A percentile compares a stretch with the other conserved stretches of the same genome.
Evolutionary conservation across 2,329 filamentous ascomycete genomes (phyloP).

Genomic region (Epichloe coenophiala): DNA sequence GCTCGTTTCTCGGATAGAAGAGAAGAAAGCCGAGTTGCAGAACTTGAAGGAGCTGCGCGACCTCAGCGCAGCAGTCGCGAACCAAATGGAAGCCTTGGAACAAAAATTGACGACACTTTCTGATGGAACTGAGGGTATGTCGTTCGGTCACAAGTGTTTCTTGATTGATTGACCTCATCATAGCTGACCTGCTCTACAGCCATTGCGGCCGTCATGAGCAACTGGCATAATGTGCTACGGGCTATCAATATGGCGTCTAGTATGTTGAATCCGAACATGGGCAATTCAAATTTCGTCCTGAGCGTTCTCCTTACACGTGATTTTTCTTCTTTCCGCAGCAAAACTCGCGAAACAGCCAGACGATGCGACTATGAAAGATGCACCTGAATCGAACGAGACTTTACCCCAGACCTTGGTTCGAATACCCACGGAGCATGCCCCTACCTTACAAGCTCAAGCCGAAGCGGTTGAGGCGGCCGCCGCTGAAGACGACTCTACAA

Average conservation of each 20-base stretch:
- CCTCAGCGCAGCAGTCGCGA: conserved; percentile 63
- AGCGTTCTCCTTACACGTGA: conserved; percentile 5
- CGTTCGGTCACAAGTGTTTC: not conserved
- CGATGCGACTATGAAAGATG: conserved; percentile 18
- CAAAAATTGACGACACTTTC: conserved; percentile 65
- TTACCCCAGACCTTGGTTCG: conserved; percentile 73
- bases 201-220: conserved; percentile 71
- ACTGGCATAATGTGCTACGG: conserved; percentile 77
- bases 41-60: conserved; percentile 66
- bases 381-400: conserved; percentile 27
- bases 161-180: not conserved
- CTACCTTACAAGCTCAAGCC: conserved; percentile 46
- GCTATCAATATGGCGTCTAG: conserved; percentile 79
- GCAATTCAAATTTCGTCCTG: too few species aligned
- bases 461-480: conserved; percentile 34
- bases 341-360: conserved; percentile 53
- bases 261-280: conserved; percentile 25
- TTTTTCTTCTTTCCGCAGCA: conserved; percentile 28
- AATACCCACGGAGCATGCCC: conserved; percentile 69
- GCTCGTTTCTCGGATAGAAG: conserved; percentile 62
- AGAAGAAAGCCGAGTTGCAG: conserved; percentile 75
- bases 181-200: conserved; percentile 34
- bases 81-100: conserved; percentile 72
- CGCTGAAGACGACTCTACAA: conserved; percentile 21
- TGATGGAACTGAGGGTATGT: conserved; percentile 64